Conservation (phyloP, 805 yeast species). For the Saccharomycopsis selenospora region DNA sequence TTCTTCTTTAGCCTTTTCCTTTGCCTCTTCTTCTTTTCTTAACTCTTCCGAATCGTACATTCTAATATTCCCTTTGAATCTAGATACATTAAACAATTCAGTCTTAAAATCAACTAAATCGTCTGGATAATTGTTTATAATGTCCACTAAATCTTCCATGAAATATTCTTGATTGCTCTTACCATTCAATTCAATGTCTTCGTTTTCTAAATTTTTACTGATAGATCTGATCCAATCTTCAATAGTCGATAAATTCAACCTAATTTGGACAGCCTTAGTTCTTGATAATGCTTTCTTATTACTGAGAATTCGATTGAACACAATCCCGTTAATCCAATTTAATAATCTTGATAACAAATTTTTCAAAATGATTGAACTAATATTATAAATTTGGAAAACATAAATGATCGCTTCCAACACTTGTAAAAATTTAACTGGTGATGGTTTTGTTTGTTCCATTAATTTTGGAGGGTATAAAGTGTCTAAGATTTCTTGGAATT, state of each 20-base stretch:
- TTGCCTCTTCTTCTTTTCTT: not conserved
- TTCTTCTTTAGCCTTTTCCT: not conserved
- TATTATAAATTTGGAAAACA: conserved; percentile 73
- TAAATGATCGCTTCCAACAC: conserved; percentile 83
- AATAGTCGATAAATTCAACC: conserved; percentile 75
- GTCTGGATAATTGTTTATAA: conserved; percentile 28
- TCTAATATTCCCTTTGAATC: conserved; percentile 23
- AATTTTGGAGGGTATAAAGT: conserved; percentile 83
- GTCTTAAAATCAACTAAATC: conserved; percentile 24
- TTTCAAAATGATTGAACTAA: conserved; percentile 68
- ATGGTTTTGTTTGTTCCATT: conserved; percentile 73
- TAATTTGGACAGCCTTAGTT: conserved; percentile 79
- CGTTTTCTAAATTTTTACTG: conserved; percentile 20
- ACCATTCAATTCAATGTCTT: conserved; percentile 18
- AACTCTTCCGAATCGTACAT: conserved; percentile 4
- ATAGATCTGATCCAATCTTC: conserved; percentile 84
- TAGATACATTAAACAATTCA: conserved; percentile 26
- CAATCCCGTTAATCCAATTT: conserved; percentile 63
- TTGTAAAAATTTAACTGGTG: conserved; percentile 80
- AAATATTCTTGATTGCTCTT: conserved; percentile 11
- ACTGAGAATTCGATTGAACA: conserved; percentile 67
- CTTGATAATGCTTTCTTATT: conserved; percentile 64
- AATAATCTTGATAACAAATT: conserved; percentile 69
- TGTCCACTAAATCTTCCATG: conserved; percentile 6
- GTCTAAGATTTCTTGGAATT: conserved; percentile 57